Evolutionary conservation across 331 rosid species (phyloP), one percentile per base, ranked within the genome.

Genomic region (Malus hybrid): DNA sequence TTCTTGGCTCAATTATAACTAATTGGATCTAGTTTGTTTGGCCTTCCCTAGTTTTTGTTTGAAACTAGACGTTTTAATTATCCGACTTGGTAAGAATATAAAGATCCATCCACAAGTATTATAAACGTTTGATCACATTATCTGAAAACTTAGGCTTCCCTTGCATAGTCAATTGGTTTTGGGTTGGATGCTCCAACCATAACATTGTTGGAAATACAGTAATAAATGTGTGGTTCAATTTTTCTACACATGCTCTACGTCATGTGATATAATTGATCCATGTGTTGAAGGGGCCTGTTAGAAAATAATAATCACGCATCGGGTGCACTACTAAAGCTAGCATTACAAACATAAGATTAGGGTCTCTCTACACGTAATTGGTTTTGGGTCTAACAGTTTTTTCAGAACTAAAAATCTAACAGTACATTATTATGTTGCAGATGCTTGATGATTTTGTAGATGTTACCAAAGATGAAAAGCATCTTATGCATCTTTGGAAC

Each of bases 371-470:
- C 22, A 6, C 10, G 0, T 18, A 52, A 16, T 52, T 52, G 57
- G 57, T 18, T 52, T 52, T 16, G 57, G 20, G 44, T 60, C 18
- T 7, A 20, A 56, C 68, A 14, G 10, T 66, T 26, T 53, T 20
- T 8, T 63, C 10, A 26, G 5, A 33, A 64, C 22, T 63, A 46
- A 16, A 66, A 76, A 67, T 72, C 68, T 78, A 83, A 84, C 75
- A 76, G 55, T 42, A 44, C 77, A 65, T 71, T 77, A 50, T 81
- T 72, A 71, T 78, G 75, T 81, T 85, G 83, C 96, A 95, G 99
- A 95, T 95, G 99, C 99, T 95, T 68, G 99, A 95, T 78, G 99
- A 95, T 88, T 95, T 95, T 84, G 99, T 95, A 82, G 99, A 95
- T 83, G 99, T 95, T 81, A 86, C 89, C 81, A 90, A 89, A 86